These are phyloP conservation scores for Skeletonema marinoi DNA, from an alignment of 108 stramenopile species.

Conservation along the genomic window DNA sequence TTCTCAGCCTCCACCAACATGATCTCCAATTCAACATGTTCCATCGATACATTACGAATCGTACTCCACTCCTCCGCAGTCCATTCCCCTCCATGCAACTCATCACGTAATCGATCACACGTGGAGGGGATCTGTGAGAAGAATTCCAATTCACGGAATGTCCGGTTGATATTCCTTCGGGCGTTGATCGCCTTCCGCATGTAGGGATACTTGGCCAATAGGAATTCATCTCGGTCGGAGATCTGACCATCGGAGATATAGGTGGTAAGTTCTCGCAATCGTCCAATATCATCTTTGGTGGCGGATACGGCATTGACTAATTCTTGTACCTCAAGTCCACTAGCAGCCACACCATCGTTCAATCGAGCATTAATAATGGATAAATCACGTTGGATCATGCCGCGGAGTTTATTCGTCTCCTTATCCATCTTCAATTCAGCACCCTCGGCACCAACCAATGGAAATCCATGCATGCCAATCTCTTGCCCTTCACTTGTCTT, in stretches of 20 bases:
- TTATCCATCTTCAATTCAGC: conserved; percentile 83
- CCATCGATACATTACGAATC: conserved; percentile 76
- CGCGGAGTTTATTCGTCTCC: conserved; percentile 80
- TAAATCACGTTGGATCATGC: conserved; percentile 66
- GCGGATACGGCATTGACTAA: conserved; percentile 83
- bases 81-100: conserved; percentile 83
- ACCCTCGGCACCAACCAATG: conserved; percentile 61
- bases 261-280: conserved; percentile 81
- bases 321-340: conserved; percentile 86
- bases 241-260: conserved; percentile 71
- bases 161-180: conserved; percentile 76
- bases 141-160: conserved; percentile 88
- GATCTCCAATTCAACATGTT: conserved; percentile 89
- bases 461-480: conserved; percentile 69
- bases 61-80: conserved; percentile 84
- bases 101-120: conserved; percentile 85
- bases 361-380: conserved; percentile 81
- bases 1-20: conserved; percentile 87
- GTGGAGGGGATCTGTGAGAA: conserved; percentile 83
- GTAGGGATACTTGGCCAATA: conserved; percentile 79
- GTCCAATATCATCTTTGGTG: conserved; percentile 82
- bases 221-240: conserved; percentile 49
- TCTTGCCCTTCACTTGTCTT: conserved; percentile 67
- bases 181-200: conserved; percentile 83
- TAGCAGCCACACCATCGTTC: conserved; percentile 89